Percentiles rank a stretch among this genome's conserved stretches.
Conservation (phyloP, 2,329 filamentous ascomycete species). For the Aureobasidium namibiae region DNA sequence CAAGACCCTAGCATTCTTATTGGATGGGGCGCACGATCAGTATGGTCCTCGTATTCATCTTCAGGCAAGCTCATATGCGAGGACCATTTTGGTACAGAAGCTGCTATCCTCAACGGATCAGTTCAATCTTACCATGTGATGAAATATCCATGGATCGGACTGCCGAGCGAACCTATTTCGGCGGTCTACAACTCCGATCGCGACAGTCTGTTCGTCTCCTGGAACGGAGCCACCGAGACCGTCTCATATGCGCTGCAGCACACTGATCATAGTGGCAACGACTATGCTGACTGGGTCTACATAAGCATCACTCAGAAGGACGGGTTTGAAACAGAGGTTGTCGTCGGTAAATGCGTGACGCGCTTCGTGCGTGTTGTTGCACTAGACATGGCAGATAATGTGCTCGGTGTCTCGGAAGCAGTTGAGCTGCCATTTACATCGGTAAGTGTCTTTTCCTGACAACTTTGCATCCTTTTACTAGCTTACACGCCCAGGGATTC, state of each 20-base stretch:
- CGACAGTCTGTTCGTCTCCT: slow-evolving; percentile 40
- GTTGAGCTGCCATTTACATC: background rate
- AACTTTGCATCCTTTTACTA: background rate
- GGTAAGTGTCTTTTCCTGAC: background rate
- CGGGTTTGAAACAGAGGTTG: slow-evolving; percentile 19
- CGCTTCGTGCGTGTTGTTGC: slow-evolving; percentile 18
- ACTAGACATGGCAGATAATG: slow-evolving; percentile 17
- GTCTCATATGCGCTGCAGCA: slow-evolving; percentile 34
- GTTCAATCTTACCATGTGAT: slow-evolving; percentile 32
- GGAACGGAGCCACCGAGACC: slow-evolving; percentile 43
- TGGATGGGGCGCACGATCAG: slow-evolving; percentile 48
- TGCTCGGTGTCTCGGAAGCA: slow-evolving; percentile 13
- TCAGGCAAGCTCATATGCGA: slow-evolving; percentile 35
- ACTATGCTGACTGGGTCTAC: slow-evolving; percentile 17
- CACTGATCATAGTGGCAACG: background rate
- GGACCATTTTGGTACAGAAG: slow-evolving; percentile 33
- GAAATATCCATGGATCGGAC: slow-evolving; percentile 25
- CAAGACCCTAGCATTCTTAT: slow-evolving; percentile 27
- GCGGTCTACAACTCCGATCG: slow-evolving; percentile 17
- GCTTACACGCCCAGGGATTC: background rate
- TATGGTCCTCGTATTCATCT: slow-evolving; percentile 39
- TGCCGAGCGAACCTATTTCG: slow-evolving; percentile 19
- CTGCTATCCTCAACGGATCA: slow-evolving; percentile 21
- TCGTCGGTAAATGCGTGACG: background rate
- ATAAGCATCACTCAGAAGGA: slow-evolving; percentile 12